These are phyloP conservation scores for Chrysoporthe cubensis DNA, from an alignment of 2,329 filamentous ascomycete species.

Conservation along the genomic window DNA sequence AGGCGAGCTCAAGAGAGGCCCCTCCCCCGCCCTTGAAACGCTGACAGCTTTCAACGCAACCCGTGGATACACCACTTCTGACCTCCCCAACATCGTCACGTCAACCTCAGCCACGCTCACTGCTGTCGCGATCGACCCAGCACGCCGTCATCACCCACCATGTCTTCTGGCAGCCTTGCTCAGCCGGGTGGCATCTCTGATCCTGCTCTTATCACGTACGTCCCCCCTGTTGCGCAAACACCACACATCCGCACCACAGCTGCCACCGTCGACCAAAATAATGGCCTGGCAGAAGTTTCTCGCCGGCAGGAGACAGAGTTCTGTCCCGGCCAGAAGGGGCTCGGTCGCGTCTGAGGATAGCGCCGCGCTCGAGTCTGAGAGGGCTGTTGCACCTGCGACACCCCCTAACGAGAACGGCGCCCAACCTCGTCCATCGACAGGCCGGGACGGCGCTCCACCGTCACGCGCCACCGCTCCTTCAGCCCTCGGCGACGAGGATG, in stretches of 20 bases:
- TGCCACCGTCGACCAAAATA: neutral
- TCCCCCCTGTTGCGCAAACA: constrained; percentile 28
- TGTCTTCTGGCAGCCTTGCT: constrained; percentile 28
- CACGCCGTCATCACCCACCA: constrained; percentile 11
- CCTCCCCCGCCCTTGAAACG: constrained; percentile 13
- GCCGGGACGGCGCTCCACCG: neutral
- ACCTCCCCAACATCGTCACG: constrained; percentile 1
- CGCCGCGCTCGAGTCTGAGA: neutral
- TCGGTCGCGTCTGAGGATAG: neutral
- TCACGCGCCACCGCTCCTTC: neutral
- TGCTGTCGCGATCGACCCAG: constrained; percentile 14
- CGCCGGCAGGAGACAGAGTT: constrained; percentile 5
- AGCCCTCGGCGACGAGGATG: constrained; percentile 47
- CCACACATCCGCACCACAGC: constrained; percentile 13
- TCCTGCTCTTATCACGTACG: constrained; percentile 68
- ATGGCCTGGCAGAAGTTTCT: constrained; percentile 14
- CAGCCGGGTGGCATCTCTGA: constrained; percentile 64
- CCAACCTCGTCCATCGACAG: constrained; percentile 1
- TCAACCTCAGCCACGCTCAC: constrained; percentile 18
- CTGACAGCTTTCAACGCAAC: constrained; percentile 16
- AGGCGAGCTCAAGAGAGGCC: neutral
- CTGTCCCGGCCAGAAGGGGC: neutral
- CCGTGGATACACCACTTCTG: neutral
- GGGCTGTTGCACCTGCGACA: neutral
- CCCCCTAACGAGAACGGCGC: neutral